A percentile compares a stretch with the other conserved stretches of the same genome.
Conservation (phyloP, 257 asterid species). For the Avicennia marina region DNA sequence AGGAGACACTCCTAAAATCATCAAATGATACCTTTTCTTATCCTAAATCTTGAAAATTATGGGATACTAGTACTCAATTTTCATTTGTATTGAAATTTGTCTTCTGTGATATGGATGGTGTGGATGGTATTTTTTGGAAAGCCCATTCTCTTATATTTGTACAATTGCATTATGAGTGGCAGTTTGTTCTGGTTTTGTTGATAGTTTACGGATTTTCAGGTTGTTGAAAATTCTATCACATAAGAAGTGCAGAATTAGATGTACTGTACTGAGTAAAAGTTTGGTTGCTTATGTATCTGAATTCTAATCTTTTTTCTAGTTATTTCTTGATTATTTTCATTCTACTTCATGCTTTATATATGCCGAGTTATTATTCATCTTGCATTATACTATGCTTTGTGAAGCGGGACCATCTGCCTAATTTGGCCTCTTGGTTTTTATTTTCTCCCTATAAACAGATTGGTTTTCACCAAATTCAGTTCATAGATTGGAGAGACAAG, state of each 20-base stretch:
- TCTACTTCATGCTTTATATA: neutral
- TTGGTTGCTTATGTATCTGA: conserved; percentile 4
- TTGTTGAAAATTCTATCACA: neutral
- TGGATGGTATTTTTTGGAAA: conserved; percentile 3
- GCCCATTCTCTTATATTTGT: neutral
- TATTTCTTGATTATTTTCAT: neutral
- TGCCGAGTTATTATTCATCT: conserved; percentile 2
- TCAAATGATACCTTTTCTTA: no score
- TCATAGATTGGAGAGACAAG: conserved; percentile 99
- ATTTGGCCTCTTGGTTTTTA: conserved; percentile 10
- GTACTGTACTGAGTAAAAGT: neutral
- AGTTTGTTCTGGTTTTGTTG: neutral
- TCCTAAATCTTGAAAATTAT: no score
- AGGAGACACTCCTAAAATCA: no score
- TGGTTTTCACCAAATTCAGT: conserved; percentile 96
- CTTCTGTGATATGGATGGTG: neutral
- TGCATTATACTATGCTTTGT: neutral
- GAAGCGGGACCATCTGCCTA: neutral
- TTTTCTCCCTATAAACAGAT: conserved; percentile 42
- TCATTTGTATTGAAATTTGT: conserved; percentile 6
- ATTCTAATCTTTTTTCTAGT: neutral
- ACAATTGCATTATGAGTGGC: neutral
- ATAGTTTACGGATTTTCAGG: neutral
- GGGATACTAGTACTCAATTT: neutral
- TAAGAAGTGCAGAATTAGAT: neutral